Evolutionary conservation across 495 filamentous ascomycete genomes (phyloP), one percentile per base, ranked within the genome.

Genomic region (Aspergillus hancockii): DNA sequence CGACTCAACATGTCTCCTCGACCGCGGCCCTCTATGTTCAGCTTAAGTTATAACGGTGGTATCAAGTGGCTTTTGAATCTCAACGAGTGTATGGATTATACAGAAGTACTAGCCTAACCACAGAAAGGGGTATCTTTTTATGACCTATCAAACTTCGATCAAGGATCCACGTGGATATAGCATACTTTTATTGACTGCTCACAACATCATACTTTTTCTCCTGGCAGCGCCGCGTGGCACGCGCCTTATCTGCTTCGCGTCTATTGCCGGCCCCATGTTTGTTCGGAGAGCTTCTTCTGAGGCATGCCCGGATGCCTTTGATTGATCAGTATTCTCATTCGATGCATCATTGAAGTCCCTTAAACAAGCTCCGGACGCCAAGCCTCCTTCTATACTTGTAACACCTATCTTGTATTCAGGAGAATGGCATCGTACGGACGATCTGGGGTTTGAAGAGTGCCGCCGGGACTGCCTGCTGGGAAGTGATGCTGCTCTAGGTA

Each of bases 131-230:
- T 68, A 68, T 72, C 59, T 70, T 63, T 14, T 60, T 43, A 58
- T 60, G 58, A 53, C 55, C 56, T 57, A 63, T 59, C 40, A 41
- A 49, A 57, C 40, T 55, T 38, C 41, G 54, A 19, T 40, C 23
- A 40, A 58, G 30, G 63, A 58, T 49, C 40, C 40, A 55, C 45
- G 43, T 60, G 63, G 40, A 61, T 61, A 54, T 50, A 43, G 19
- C 14, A 57, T 55, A 28, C 56, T 19, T 57, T 54, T 46, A 21
- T 46, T 40, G 52, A 55, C 32, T 34, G 41, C 16, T 73, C 58
- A 83, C 49, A 83, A 61, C 75, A 83, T 79, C 80, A 81, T 83
- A 57, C 81, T 83, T 63, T 70, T 77, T 58, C 81, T 71, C 50
- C 81, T 65, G 34, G 75, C 70, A 23, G 74, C 72, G 28, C 73